Conservation (phyloP, 2,329 filamentous ascomycete genomes). For the Cercospora janseana region DNA sequence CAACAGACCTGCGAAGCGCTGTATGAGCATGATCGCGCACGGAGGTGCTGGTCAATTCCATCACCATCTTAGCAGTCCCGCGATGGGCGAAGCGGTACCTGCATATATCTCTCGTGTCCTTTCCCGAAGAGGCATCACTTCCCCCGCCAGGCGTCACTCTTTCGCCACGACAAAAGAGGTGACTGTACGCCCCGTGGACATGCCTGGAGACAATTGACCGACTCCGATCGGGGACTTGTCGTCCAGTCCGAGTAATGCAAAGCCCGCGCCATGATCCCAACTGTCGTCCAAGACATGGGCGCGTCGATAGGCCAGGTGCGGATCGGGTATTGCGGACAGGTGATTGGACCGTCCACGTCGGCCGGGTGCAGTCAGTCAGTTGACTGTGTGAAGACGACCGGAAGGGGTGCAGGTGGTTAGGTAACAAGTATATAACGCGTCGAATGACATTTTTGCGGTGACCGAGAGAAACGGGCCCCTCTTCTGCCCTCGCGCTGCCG, state of each 20-base stretch:
- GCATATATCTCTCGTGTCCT: slow-evolving; percentile 13
- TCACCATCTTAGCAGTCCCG: background rate
- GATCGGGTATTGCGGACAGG: slow-evolving; percentile 9
- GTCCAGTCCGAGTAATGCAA: slow-evolving; percentile 12
- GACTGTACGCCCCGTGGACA: slow-evolving; percentile 4
- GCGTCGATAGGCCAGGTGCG: background rate
- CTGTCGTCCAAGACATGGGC: background rate
- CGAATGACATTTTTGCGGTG: background rate
- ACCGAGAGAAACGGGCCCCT: slow-evolving; percentile 2
- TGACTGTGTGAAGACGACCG: slow-evolving; percentile 3
- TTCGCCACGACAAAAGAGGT: slow-evolving; percentile 12
- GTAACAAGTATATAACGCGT: slow-evolving; percentile 15
- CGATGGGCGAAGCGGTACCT: slow-evolving; percentile 4
- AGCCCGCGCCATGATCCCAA: slow-evolving; percentile 4
- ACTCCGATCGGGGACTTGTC: slow-evolving; percentile 1
- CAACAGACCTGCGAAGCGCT: background rate
- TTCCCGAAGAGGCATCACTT: slow-evolving; percentile 5
- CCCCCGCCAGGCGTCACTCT: slow-evolving; percentile 7
- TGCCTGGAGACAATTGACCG: background rate
- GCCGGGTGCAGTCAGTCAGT: background rate
- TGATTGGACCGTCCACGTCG: slow-evolving; percentile 1
- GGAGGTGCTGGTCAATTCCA: background rate
- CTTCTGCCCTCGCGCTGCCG: slow-evolving; percentile 2
- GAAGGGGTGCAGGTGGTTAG: slow-evolving; percentile 7
- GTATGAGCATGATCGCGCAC: background rate